Evolutionary conservation across 108 stramenopile genomes (phyloP), one percentile per base, ranked within the genome.

Genomic region (Stephanodiscus minutulus): DNA sequence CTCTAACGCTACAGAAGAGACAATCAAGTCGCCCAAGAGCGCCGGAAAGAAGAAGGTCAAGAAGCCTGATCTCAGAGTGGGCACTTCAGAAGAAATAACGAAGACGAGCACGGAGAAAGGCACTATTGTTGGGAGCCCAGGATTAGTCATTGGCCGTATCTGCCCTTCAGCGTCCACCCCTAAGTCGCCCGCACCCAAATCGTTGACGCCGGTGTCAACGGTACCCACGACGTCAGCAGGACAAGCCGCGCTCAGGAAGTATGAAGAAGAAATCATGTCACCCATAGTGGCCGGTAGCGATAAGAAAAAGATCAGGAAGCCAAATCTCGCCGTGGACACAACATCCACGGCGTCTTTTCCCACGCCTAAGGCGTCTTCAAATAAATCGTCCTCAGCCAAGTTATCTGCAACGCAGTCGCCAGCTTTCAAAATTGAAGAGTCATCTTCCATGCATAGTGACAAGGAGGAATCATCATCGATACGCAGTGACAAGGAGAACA

Each of bases 401-500:
- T 3, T 33, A 33, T 33, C 31, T 5, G 5, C 2, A 33, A 2
- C 31, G 3, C 2, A 33, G 31, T 33, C 31, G 5, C 5, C 31
- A 2, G 31, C 31, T 33, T 33, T 33, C 31, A 33, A 4, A 15
- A 44, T 44, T 15, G 43, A 44, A 44, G 13, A 44, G 43, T 15
- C 43, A 17, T 13, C 43, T 13, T 44, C 43, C 31, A 33, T 33
- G 2, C 31, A 33, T 4, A 33, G 31, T 33, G 31, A 33, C 31
- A 33, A 33, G 7, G 47, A 48, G 8, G 52, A 53, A 24, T 53
- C 52, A 25, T 27, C 11, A 9, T 53, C 52, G 52, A 53, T 12
- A 25, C 52, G 22, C 9, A 53, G 24, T 53, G 52, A 53, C 52
- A 53, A 53, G 24, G 52, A 53, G 11, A 53, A 53, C 25, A 25